Conservation (phyloP, 139 green algal species). For the Desmodesmus armatus region DNA sequence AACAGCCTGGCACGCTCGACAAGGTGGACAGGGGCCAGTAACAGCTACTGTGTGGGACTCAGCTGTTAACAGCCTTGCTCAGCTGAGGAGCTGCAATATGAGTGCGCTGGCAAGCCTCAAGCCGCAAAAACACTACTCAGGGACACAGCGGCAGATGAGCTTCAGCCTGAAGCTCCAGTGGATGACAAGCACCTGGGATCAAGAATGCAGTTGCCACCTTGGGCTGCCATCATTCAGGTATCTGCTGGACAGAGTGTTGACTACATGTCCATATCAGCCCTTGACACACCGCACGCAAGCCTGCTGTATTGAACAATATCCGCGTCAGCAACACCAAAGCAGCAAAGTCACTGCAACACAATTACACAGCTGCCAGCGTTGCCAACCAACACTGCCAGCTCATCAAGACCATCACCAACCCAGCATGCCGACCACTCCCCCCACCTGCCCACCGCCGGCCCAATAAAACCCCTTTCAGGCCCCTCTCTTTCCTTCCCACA, state of each 20-base stretch:
- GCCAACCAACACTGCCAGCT: not conserved
- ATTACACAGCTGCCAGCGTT: not conserved
- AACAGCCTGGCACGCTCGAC: not conserved
- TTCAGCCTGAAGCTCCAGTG: too few species aligned
- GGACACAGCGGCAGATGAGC: too few species aligned
- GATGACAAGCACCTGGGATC: too few species aligned
- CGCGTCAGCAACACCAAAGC: not conserved
- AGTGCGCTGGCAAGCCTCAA: too few species aligned
- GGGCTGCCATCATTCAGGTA: too few species aligned
- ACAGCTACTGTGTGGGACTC: not conserved
- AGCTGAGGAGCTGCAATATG: not conserved
- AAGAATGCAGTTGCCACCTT: too few species aligned
- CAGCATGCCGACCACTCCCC: not conserved
- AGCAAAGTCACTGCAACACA: not conserved
- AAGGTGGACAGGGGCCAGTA: not conserved
- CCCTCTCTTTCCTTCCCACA: too few species aligned
- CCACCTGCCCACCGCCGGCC: not conserved
- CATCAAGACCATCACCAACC: not conserved
- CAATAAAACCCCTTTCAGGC: conserved; percentile 55
- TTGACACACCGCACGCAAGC: not conserved
- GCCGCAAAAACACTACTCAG: too few species aligned
- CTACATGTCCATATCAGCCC: too few species aligned
- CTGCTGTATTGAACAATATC: not conserved
- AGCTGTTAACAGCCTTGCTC: not conserved
- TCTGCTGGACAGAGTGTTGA: too few species aligned